Evolutionary conservation across 148 eudicot species (phyloP).

Genomic region (Rhododendron mucronatum): DNA sequence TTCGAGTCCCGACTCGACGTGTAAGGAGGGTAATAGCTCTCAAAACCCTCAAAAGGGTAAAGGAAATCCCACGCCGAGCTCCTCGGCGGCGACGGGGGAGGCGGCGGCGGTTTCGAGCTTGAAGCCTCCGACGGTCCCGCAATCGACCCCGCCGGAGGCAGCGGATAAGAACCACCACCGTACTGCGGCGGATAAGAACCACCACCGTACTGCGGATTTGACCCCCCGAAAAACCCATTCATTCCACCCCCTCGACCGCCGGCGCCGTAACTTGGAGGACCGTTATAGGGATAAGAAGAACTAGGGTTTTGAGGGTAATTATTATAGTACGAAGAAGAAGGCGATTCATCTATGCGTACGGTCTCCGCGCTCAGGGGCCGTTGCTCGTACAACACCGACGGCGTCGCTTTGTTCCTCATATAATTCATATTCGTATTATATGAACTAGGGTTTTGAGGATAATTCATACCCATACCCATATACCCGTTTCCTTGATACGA

Average conservation of each 20-base stretch:
- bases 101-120: conserved; percentile 46
- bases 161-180: conserved; percentile 14
- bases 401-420: conserved; percentile 61
- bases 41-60: conserved; percentile 67
- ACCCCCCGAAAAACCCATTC: conserved; percentile 20
- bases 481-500: no score
- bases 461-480: background rate
- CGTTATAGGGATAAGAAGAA: conserved; percentile 21
- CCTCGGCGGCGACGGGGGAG: conserved; percentile 74
- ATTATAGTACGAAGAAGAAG: conserved; percentile 33
- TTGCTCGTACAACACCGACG: conserved; percentile 64
- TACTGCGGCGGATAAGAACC: conserved; percentile 16
- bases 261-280: conserved; percentile 31
- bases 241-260: background rate
- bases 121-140: conserved; percentile 24
- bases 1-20: conserved; percentile 64
- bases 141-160: background rate
- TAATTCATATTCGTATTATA: conserved; percentile 47
- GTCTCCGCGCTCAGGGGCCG: conserved; percentile 44
- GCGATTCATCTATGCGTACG: conserved; percentile 40
- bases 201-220: conserved; percentile 20
- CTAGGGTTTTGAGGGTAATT: conserved; percentile 31
- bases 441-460: background rate
- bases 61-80: conserved; percentile 78
- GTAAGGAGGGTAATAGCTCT: conserved; percentile 45